A percentile compares a stretch with the other conserved stretches of the same genome.
phyloP scores from a whole-genome alignment of 495 filamentous ascomycete species.

The Neurospora pannonica region DNA sequence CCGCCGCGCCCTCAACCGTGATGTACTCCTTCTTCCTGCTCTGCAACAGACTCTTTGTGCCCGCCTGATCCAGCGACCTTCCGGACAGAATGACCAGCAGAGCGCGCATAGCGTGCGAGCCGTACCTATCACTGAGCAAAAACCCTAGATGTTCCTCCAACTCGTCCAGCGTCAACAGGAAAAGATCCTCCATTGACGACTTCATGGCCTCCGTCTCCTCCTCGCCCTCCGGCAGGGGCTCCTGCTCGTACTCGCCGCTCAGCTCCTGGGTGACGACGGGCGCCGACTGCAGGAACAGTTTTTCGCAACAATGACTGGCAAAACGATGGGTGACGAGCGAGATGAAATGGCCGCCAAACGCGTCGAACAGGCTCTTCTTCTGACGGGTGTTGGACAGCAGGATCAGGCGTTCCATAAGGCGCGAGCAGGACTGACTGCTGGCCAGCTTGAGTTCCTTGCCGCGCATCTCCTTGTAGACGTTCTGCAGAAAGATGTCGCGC shows the following conservation, averaged over 20 bases:
- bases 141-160: slow-evolving; percentile 75
- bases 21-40: slow-evolving; percentile 87
- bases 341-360: slow-evolving; percentile 81
- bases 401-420: slow-evolving; percentile 86
- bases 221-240: slow-evolving; percentile 18
- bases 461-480: slow-evolving; percentile 73
- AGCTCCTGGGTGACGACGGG: slow-evolving; percentile 66
- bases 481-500: slow-evolving; percentile 67
- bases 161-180: slow-evolving; percentile 72
- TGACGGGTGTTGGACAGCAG: slow-evolving; percentile 68
- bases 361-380: slow-evolving; percentile 73
- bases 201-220: slow-evolving; percentile 13
- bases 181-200: slow-evolving; percentile 71
- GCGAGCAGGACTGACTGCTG: slow-evolving; percentile 86
- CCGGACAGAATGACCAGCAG: slow-evolving; percentile 80
- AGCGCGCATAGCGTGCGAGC: slow-evolving; percentile 81
- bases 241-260: slow-evolving; percentile 26
- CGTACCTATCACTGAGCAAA: slow-evolving; percentile 77
- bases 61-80: slow-evolving; percentile 54
- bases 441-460: slow-evolving; percentile 95
- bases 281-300: slow-evolving; percentile 74
- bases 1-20: slow-evolving; percentile 34
- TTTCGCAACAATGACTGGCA: slow-evolving; percentile 93
- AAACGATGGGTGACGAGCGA: slow-evolving; percentile 89
- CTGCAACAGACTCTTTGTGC: slow-evolving; percentile 60